phyloP scores from a whole-genome alignment of 805 yeast genomes.

The Zygosaccharomyces kombuchaensis region DNA sequence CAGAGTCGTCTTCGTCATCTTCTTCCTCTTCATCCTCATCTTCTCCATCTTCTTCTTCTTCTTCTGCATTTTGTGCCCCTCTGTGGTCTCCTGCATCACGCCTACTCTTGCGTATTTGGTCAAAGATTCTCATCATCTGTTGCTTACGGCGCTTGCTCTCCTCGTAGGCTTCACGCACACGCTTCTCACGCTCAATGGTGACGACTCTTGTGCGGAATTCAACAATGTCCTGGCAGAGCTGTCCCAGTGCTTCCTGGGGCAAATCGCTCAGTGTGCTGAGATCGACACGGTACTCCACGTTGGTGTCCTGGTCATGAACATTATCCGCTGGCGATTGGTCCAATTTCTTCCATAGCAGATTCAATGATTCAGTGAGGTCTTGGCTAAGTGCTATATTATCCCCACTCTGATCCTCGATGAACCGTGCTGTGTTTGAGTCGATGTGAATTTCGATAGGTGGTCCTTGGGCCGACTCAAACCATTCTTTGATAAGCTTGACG shows the following conservation, averaged over 20 bases:
- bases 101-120: conserved; percentile 23
- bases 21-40: conserved; percentile 15
- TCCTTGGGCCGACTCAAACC: conserved; percentile 1
- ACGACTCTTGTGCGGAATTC: conserved; percentile 54
- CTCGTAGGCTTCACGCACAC: conserved; percentile 39
- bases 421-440: conserved; percentile 21
- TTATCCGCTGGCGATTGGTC: not conserved
- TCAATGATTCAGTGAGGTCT: conserved; percentile 5
- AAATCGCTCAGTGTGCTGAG: conserved; percentile 29
- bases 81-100: conserved; percentile 5
- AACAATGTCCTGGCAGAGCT: conserved; percentile 43
- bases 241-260: conserved; percentile 27
- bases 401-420: conserved; percentile 12
- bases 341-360: not conserved
- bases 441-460: conserved; percentile 13
- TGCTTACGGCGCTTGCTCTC: conserved; percentile 26
- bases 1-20: conserved; percentile 15
- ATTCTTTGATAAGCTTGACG: conserved; percentile 3
- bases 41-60: conserved; percentile 16
- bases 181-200: conserved; percentile 47
- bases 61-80: conserved; percentile 7
- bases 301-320: not conserved
- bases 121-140: conserved; percentile 28
- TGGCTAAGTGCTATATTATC: not conserved
- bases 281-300: conserved; percentile 26